Conservation (phyloP, 306 rosid genomes). For the Aeschynomene evenia region DNA sequence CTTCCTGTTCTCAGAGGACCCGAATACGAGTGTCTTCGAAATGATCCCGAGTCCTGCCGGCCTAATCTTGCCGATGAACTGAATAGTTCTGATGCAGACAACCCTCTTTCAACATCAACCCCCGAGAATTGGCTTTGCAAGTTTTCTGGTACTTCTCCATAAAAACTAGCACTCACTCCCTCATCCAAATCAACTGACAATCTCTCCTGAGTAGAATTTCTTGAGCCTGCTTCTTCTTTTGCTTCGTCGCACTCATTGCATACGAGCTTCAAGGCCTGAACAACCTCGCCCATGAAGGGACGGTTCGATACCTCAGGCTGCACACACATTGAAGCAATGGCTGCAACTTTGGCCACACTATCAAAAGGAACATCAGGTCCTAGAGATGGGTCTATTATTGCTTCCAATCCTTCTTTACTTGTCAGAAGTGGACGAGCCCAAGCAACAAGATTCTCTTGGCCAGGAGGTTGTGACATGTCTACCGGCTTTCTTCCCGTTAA, state of each 20-base stretch:
- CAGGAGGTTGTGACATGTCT: slow-evolving; percentile 89
- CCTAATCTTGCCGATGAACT: slow-evolving; percentile 41
- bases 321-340: slow-evolving; percentile 92
- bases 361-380: slow-evolving; percentile 57
- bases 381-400: slow-evolving; percentile 52
- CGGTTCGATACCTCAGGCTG: slow-evolving; percentile 86
- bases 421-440: slow-evolving; percentile 85
- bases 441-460: slow-evolving; percentile 82
- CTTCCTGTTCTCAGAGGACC: slow-evolving; percentile 60
- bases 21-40: slow-evolving; percentile 65
- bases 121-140: slow-evolving; percentile 47
- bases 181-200: slow-evolving; percentile 41
- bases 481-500: slow-evolving; percentile 80
- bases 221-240: slow-evolving; percentile 48
- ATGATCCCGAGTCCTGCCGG: slow-evolving; percentile 48
- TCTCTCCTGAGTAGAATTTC: slow-evolving; percentile 46
- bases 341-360: slow-evolving; percentile 80
- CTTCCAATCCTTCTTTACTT: slow-evolving; percentile 59
- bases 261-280: slow-evolving; percentile 84
- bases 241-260: slow-evolving; percentile 67
- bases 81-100: slow-evolving; percentile 51
- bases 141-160: slow-evolving; percentile 42
- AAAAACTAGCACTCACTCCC: slow-evolving; percentile 34
- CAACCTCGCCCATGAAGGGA: slow-evolving; percentile 94
- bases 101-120: slow-evolving; percentile 51